A percentile compares a stretch with the other conserved stretches of the same genome.
phyloP scores from a whole-genome alignment of 2,329 filamentous ascomycete species.

The Falciphora oryzae region DNA sequence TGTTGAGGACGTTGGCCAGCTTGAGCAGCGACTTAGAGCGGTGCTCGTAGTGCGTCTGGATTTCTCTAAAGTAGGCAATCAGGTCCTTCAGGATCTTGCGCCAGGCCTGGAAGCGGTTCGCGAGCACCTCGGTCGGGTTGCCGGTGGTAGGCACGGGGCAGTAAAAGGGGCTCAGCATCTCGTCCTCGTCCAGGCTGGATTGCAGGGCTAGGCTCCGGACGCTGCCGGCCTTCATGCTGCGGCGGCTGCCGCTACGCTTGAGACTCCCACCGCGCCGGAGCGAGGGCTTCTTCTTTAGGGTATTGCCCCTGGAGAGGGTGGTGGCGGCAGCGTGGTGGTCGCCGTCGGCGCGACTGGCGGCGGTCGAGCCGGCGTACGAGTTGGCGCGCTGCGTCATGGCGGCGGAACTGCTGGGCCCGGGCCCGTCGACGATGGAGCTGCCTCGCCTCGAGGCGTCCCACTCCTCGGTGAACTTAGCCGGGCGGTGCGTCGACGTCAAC shows the following conservation, averaged over 20 bases:
- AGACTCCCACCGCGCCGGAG: slow-evolving; percentile 68
- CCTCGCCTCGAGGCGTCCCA: slow-evolving; percentile 65
- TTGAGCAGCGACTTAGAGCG: slow-evolving; percentile 78
- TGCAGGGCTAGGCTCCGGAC: slow-evolving; percentile 74
- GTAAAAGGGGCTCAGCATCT: slow-evolving; percentile 77
- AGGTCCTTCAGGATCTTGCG: slow-evolving; percentile 91
- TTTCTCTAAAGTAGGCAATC: slow-evolving; percentile 88
- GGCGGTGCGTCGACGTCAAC: slow-evolving; percentile 18
- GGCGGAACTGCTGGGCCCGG: slow-evolving; percentile 9
- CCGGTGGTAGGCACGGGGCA: slow-evolving; percentile 84
- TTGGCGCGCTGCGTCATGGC: slow-evolving; percentile 51
- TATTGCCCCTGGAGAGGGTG: slow-evolving; percentile 52
- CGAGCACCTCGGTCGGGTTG: slow-evolving; percentile 81
- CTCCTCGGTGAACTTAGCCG: slow-evolving; percentile 61
- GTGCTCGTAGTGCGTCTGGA: slow-evolving; percentile 83
- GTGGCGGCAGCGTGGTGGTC: slow-evolving; percentile 16
- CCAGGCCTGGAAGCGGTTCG: slow-evolving; percentile 91
- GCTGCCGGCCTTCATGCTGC: slow-evolving; percentile 79
- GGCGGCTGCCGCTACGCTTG: slow-evolving; percentile 72
- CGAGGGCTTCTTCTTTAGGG: slow-evolving; percentile 83
- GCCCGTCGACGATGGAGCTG: slow-evolving; percentile 52
- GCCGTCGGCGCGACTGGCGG: slow-evolving; percentile 32
- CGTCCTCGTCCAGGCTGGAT: slow-evolving; percentile 57
- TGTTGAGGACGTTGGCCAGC: slow-evolving; percentile 78
- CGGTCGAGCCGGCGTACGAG: slow-evolving; percentile 50